Conservation (phyloP, 495 filamentous ascomycete genomes). For the Pyrenopolyporus hunteri region DNA sequence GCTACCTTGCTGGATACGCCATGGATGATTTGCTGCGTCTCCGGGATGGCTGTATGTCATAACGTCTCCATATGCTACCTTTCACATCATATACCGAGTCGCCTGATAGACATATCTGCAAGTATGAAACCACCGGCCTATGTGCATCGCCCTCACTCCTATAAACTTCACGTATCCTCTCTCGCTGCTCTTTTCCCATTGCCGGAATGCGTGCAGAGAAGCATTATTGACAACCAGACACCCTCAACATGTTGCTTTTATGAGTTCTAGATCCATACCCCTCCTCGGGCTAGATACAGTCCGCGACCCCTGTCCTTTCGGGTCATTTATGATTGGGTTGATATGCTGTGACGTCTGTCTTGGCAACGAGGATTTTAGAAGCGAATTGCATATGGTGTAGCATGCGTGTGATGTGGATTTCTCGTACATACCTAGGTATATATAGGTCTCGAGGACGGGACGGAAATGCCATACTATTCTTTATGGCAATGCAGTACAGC, state of each 20-base stretch:
- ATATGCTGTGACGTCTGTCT: slow-evolving; percentile 2
- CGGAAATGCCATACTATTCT: no score
- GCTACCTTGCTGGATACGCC: not conserved
- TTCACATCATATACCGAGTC: slow-evolving; percentile 17
- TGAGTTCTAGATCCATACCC: slow-evolving; percentile 11
- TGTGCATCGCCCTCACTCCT: not conserved
- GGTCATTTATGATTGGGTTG: not conserved
- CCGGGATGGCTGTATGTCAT: slow-evolving; percentile 17
- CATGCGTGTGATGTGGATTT: slow-evolving; percentile 3
- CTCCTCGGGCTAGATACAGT: slow-evolving; percentile 7
- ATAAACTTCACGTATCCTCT: not conserved
- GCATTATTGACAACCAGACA: not conserved
- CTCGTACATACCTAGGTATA: no score
- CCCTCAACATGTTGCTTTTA: not conserved
- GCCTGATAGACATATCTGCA: no score
- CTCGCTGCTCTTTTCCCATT: not conserved
- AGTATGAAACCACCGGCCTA: not conserved
- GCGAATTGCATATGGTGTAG: not conserved
- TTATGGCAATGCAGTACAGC: no score
- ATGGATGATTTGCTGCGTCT: slow-evolving; percentile 10
- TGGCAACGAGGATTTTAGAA: slow-evolving; percentile 3
- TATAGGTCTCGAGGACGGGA: not conserved
- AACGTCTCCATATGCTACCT: slow-evolving; percentile 19
- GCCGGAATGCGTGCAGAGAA: not conserved
- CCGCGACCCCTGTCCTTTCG: slow-evolving; percentile 4